Evolutionary conservation across 163 green algal species (phyloP).

Genomic region (Prototheca cutis): DNA sequence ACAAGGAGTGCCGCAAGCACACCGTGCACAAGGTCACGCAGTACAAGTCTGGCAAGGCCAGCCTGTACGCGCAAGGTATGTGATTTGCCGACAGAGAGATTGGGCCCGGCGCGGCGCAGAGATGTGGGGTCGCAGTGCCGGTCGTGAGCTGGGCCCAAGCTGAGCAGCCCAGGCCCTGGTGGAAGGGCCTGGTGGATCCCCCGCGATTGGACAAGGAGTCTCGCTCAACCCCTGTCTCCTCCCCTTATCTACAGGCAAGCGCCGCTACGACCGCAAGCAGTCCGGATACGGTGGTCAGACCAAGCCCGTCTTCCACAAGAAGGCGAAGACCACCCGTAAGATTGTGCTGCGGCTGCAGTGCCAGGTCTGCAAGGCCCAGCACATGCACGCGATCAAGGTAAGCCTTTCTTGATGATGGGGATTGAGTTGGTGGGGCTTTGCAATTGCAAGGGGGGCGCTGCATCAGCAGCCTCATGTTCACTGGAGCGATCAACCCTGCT

Average conservation of each 20-base stretch:
- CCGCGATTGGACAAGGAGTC: neutral
- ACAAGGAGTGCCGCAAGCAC: conserved; percentile 97
- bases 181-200: neutral
- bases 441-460: no score
- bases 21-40: conserved; percentile 98
- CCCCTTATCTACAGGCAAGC: conserved; percentile 83
- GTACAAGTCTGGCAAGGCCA: conserved; percentile 99
- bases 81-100: neutral
- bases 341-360: conserved; percentile 97
- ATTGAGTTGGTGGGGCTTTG: no score
- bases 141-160: no score
- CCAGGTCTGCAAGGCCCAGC: conserved; percentile 85
- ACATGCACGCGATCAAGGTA: conserved; percentile 96
- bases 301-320: conserved; percentile 99
- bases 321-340: conserved; percentile 99
- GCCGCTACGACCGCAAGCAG: conserved; percentile 99
- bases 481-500: no score
- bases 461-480: no score
- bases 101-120: no score
- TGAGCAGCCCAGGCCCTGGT: no score
- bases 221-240: neutral
- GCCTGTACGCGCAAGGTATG: conserved; percentile 93
- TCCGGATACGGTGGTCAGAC: conserved; percentile 97
- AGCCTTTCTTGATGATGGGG: no score
- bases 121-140: no score